A percentile compares a stretch with the other conserved stretches of the same genome.
These are phyloP conservation scores for Chiua sp. DNA, from an alignment of 1,284 basidiomycete species.

Conservation along the genomic window DNA sequence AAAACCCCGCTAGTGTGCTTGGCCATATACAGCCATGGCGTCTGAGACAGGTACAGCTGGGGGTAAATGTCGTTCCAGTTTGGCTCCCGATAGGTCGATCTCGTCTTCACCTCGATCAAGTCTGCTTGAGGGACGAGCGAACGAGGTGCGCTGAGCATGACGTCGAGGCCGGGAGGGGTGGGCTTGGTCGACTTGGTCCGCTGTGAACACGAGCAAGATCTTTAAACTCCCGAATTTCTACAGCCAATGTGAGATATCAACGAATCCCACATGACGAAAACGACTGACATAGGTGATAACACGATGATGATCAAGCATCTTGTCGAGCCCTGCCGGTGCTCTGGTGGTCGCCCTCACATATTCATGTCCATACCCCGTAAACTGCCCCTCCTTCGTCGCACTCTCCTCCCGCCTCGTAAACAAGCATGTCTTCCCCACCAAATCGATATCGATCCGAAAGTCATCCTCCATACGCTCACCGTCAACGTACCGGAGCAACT, in stretches of 20 bases:
- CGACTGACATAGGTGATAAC: slow-evolving; percentile 43
- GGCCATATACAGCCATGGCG: slow-evolving; percentile 42
- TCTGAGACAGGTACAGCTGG: slow-evolving; percentile 49
- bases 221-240: slow-evolving; percentile 40
- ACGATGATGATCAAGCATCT: slow-evolving; percentile 41
- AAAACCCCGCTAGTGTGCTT: slow-evolving; percentile 41
- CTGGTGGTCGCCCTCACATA: slow-evolving; percentile 38
- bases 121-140: slow-evolving; percentile 40
- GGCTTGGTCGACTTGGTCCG: slow-evolving; percentile 24
- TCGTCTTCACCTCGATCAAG: slow-evolving; percentile 48
- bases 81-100: slow-evolving; percentile 29
- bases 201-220: slow-evolving; percentile 37
- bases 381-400: slow-evolving; percentile 4
- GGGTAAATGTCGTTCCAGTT: slow-evolving; percentile 46
- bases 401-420: slow-evolving; percentile 37
- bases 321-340: slow-evolving; percentile 34
- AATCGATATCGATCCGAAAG: slow-evolving; percentile 45
- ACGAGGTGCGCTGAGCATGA: slow-evolving; percentile 22
- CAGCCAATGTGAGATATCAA: not conserved
- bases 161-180: slow-evolving; percentile 8
- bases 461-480: slow-evolving; percentile 9
- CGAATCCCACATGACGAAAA: not conserved
- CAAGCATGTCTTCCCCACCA: slow-evolving; percentile 36
- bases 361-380: slow-evolving; percentile 38
- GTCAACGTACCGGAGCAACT: slow-evolving; percentile 38